Conservation (phyloP, 1,139 yeast genomes). For the Diutina pseudorugosa region DNA sequence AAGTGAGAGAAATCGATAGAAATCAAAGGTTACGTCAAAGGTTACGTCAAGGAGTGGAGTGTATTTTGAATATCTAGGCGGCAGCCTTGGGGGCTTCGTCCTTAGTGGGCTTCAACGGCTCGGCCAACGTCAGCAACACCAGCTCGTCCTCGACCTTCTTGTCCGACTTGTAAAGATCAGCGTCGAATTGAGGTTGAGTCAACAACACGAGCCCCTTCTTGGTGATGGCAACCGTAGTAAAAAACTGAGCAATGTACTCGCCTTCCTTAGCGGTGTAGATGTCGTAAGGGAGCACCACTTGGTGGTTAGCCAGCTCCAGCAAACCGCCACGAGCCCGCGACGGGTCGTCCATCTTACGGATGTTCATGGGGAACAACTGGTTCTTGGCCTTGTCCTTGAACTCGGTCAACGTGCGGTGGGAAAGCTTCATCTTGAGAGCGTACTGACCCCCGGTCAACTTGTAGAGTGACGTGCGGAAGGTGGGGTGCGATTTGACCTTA, state of each 20-base stretch:
- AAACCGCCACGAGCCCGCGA: slow-evolving; percentile 67
- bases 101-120: slow-evolving; percentile 27
- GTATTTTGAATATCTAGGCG: not conserved
- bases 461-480: slow-evolving; percentile 57
- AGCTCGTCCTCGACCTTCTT: slow-evolving; percentile 46
- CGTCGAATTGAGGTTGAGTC: slow-evolving; percentile 47
- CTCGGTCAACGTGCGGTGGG: slow-evolving; percentile 57
- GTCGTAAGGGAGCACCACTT: slow-evolving; percentile 58
- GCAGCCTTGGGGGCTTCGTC: slow-evolving; percentile 22
- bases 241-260: slow-evolving; percentile 58
- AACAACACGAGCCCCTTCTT: slow-evolving; percentile 61
- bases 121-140: slow-evolving; percentile 35
- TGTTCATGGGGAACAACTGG: slow-evolving; percentile 53
- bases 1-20: too few relatives aligned
- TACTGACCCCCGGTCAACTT: slow-evolving; percentile 62
- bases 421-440: slow-evolving; percentile 60
- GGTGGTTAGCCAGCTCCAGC: slow-evolving; percentile 62
- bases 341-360: slow-evolving; percentile 56
- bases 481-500: slow-evolving; percentile 45
- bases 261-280: slow-evolving; percentile 60
- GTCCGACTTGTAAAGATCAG: slow-evolving; percentile 39
- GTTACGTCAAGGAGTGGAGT: not conserved
- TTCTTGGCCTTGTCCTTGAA: slow-evolving; percentile 53
- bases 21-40: not conserved
- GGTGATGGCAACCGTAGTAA: slow-evolving; percentile 68